Conservation (phyloP, 805 yeast genomes). For the Wickerhamiella brachini region DNA sequence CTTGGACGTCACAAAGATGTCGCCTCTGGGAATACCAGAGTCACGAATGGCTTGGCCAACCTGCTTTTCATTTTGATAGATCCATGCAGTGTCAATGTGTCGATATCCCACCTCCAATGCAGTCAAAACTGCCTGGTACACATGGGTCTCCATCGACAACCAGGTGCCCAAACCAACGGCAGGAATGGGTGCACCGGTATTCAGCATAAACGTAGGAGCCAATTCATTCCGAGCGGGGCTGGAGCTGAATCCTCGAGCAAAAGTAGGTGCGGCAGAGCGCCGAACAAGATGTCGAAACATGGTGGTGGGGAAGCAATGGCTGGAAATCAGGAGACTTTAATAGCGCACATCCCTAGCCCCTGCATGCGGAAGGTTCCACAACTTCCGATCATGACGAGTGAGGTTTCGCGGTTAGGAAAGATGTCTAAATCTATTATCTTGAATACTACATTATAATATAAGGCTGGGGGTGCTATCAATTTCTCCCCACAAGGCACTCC, state of each 20-base stretch:
- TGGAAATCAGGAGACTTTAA: neutral
- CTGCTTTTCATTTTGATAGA: slow-evolving; percentile 49
- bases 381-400: neutral
- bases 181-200: slow-evolving; percentile 55
- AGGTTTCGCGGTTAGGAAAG: no score
- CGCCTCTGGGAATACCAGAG: slow-evolving; percentile 38
- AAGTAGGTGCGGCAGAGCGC: neutral
- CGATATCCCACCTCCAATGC: slow-evolving; percentile 57
- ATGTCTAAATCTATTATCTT: no score
- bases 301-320: neutral
- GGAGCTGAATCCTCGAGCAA: neutral
- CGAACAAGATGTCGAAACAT: neutral
- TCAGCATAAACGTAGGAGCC: slow-evolving; percentile 20
- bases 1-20: slow-evolving; percentile 59
- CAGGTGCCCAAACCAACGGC: slow-evolving; percentile 67
- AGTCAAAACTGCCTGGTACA: slow-evolving; percentile 37
- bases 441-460: no score
- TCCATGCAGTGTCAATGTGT: slow-evolving; percentile 67
- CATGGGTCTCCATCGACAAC: slow-evolving; percentile 48
- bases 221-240: neutral
- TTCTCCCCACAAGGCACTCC: no score
- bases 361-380: neutral
- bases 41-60: slow-evolving; percentile 36
- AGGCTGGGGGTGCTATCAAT: no score
- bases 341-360: neutral